Evolutionary conservation across 345 rosid genomes (phyloP).

Genomic region (Alliaria petiolata): DNA sequence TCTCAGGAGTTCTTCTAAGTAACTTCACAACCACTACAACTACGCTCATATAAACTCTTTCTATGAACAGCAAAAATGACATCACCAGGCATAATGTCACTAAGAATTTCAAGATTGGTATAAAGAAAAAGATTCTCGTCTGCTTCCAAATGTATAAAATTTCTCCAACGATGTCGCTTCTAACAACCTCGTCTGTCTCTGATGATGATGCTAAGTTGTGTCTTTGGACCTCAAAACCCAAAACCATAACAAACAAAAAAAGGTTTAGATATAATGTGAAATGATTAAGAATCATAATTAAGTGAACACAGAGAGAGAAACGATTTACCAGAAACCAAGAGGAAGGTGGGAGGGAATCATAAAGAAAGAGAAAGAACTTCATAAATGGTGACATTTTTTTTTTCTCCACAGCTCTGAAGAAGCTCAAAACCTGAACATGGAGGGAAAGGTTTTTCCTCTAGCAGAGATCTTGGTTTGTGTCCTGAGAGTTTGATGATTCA

Average conservation of each 20-base stretch:
- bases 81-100: conserved; percentile 50
- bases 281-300: not conserved
- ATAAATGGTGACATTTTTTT: conserved; percentile 24
- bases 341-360: conserved; percentile 21
- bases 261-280: not conserved
- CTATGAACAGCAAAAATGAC: conserved; percentile 56
- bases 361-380: conserved; percentile 25
- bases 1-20: conserved; percentile 39
- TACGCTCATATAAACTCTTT: conserved; percentile 55
- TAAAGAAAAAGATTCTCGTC: conserved; percentile 38
- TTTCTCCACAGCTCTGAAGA: conserved; percentile 1
- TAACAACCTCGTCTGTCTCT: conserved; percentile 10
- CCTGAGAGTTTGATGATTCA: conserved; percentile 20
- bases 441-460: not conserved
- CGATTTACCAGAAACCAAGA: conserved; percentile 26
- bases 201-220: conserved; percentile 10
- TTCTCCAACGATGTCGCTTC: conserved; percentile 33
- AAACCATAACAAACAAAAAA: not conserved
- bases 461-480: conserved; percentile 24
- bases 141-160: conserved; percentile 36
- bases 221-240: conserved; percentile 23
- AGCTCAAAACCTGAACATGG: conserved; percentile 24
- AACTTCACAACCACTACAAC: conserved; percentile 44
- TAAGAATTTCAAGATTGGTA: conserved; percentile 40
- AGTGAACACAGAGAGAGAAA: conserved; percentile 12